Evolutionary conservation across 208 protist genomes (phyloP).

Genomic region (Crithidia expoeki): DNA sequence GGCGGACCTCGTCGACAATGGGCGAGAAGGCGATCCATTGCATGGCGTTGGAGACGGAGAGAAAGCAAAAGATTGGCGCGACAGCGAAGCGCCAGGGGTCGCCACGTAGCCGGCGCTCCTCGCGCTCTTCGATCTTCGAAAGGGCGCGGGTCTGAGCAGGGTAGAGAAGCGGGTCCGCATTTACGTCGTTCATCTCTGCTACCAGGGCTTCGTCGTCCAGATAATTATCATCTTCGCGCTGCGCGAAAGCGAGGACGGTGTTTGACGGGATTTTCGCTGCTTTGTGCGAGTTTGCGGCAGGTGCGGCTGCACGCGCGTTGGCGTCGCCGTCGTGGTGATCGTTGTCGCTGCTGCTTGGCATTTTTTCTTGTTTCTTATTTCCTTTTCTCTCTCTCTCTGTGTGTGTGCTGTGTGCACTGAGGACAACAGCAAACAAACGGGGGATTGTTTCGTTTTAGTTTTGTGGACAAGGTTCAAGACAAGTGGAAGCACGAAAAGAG

Average conservation of each 20-base stretch:
- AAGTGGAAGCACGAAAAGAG: too few relatives aligned
- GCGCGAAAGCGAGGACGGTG: slow-evolving; percentile 26
- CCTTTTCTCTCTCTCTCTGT: neutral
- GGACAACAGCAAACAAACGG: too few relatives aligned
- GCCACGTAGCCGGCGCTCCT: slow-evolving; percentile 21
- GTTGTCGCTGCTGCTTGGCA: neutral
- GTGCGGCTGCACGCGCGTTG: neutral
- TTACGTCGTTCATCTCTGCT: slow-evolving; percentile 26
- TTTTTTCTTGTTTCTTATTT: neutral
- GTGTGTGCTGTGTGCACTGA: too few relatives aligned
- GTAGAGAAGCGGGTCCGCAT: slow-evolving; percentile 32
- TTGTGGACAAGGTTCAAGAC: too few relatives aligned
- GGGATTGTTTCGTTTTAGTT: too few relatives aligned
- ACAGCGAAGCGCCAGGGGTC: slow-evolving; percentile 68
- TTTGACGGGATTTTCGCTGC: slow-evolving; percentile 14
- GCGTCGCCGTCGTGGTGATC: neutral
- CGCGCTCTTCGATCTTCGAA: slow-evolving; percentile 19
- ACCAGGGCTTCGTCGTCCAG: slow-evolving; percentile 26
- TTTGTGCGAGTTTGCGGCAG: too few relatives aligned
- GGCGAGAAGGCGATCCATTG: slow-evolving; percentile 74
- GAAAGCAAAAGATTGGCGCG: slow-evolving; percentile 52
- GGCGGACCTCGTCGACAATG: slow-evolving; percentile 56
- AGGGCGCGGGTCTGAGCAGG: slow-evolving; percentile 23
- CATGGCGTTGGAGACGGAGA: slow-evolving; percentile 75
- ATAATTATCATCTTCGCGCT: slow-evolving; percentile 22